These are phyloP conservation scores for Termitomyces sp. DNA, from an alignment of 1,284 basidiomycete species.

Conservation along the genomic window DNA sequence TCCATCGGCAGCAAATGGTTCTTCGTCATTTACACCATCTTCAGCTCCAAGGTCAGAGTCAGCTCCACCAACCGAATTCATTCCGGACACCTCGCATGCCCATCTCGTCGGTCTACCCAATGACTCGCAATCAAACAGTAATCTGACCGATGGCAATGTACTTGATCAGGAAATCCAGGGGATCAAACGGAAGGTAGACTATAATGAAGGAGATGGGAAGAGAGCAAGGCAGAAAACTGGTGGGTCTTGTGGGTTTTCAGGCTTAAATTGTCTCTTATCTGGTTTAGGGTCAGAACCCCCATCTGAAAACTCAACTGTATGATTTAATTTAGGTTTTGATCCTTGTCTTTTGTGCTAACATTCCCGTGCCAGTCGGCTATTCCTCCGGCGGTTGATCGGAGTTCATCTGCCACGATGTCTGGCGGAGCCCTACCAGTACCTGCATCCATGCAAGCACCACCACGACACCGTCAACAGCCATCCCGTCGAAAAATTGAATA, in stretches of 20 bases:
- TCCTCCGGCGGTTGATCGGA: conserved; percentile 21
- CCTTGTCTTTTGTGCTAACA: conserved; percentile 17
- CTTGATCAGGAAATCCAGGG: conserved; percentile 48
- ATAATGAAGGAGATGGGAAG: conserved; percentile 62
- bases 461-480: conserved; percentile 38
- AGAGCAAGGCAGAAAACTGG: conserved; percentile 66
- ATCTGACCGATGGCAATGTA: conserved; percentile 28
- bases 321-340: conserved; percentile 17
- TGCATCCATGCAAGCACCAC: conserved; percentile 21
- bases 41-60: conserved; percentile 30
- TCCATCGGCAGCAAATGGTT: conserved; percentile 20
- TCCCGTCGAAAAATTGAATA: conserved; percentile 88
- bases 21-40: conserved; percentile 27
- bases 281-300: conserved; percentile 35
- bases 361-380: conserved; percentile 25
- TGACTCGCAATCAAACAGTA: conserved; percentile 14
- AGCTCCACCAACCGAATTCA: conserved; percentile 16
- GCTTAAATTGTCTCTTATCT: conserved; percentile 7
- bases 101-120: conserved; percentile 12
- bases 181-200: conserved; percentile 65
- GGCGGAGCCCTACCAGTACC: conserved; percentile 16
- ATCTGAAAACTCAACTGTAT: conserved; percentile 32
- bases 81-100: conserved; percentile 14
- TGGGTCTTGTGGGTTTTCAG: conserved; percentile 25
- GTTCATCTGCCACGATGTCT: conserved; percentile 17